Evolutionary conservation across 768 basidiomycete species (phyloP), one percentile per base, ranked within the genome.

Genomic region (Suillus tomentosus): DNA sequence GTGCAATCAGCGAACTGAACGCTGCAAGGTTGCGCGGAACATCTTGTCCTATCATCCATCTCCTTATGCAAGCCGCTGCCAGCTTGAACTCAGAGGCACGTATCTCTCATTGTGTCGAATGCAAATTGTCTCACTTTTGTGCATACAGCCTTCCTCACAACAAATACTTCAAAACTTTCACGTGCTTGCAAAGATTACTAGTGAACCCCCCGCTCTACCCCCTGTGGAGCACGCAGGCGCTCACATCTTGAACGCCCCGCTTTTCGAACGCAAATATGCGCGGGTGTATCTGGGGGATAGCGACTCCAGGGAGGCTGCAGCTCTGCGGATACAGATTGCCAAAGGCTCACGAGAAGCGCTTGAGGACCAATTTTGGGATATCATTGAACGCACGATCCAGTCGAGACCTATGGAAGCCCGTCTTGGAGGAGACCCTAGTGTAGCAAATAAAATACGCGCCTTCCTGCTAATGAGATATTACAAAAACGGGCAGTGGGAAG

Each of bases 381-480:
- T 93, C 24, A 70, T 99, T 60, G 94, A 96, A 64, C 85, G 89
- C 50, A 91, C 91, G 0, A 82, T 99, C 17, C 90, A 92, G 62
- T 84, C 91, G 2, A 80, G 92, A 13, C 93, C 94, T 0, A 83
- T 86, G 61, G 92, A 97, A 68, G 96, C 96, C 1, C 81, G 84
- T 47, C 81, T 99, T 5, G 96, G 96, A 17, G 96, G 96, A 31
- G 91, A 95, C 63, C 96, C 96, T 0, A 93, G 92, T 64, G 81
- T 95, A 14, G 81, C 87, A 37, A 97, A 98, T 81, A 94, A 91
- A 73, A 87, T 98, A 50, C 82, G 95, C 11, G 95, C 95, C 0
- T 99, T 94, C 73, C 79, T 96, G 37, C 79, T 90, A 31, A 87
- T 98, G 60, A 80, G 86, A 67, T 92, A 90, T 76, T 92, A 95